phyloP scores from a whole-genome alignment of 371 early-diverging fungal genomes.

The Zopfochytrium polystomum region DNA sequence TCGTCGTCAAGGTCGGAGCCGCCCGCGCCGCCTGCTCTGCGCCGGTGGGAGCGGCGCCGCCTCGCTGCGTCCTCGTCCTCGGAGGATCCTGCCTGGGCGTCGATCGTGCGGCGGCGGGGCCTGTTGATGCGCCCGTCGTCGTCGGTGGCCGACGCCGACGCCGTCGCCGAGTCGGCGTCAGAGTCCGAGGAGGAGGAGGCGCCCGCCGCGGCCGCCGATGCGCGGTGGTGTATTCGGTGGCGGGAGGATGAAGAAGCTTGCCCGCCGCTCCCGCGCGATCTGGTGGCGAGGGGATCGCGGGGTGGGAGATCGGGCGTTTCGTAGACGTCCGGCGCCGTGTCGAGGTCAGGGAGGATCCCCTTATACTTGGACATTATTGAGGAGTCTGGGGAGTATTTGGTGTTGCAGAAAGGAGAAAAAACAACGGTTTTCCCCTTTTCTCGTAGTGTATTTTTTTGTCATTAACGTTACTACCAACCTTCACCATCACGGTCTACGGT shows the following conservation, averaged over 20 bases:
- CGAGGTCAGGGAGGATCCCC: not conserved
- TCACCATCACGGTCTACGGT: no score
- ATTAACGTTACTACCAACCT: no score
- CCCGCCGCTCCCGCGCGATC: not conserved
- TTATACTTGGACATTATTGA: not conserved
- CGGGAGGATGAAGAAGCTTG: no score
- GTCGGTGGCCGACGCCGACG: not conserved
- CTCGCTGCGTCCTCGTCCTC: not conserved
- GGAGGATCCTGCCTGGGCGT: not conserved
- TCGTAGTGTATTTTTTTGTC: no score
- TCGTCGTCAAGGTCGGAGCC: not conserved
- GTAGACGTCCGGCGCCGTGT: not conserved
- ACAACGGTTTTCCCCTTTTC: no score
- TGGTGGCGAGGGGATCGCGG: not conserved
- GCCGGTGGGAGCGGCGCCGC: not conserved
- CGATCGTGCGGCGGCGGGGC: no score
- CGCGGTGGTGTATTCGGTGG: no score
- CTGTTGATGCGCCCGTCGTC: no score
- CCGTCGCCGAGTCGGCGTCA: not conserved
- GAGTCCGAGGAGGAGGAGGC: not conserved
- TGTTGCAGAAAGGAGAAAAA: no score
- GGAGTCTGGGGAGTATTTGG: no score
- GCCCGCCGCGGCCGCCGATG: no score
- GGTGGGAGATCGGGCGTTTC: not conserved
- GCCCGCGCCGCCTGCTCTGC: not conserved